Base-by-base conservation (phyloP, 148 eudicot species). In the Fagopyrum homotropicum region DNA sequence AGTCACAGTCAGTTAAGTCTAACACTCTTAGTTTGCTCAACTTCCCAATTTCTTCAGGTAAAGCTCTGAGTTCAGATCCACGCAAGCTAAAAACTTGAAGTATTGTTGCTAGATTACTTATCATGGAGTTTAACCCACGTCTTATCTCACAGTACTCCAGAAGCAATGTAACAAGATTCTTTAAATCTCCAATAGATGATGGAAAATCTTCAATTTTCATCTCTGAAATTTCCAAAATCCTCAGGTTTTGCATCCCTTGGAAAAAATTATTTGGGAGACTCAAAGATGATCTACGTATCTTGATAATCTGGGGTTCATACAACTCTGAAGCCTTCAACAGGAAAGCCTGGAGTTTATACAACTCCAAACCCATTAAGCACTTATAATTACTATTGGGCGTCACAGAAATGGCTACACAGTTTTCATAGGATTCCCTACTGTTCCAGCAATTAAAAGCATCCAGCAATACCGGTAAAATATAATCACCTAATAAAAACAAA, bases 31-130 rank as follows among this genome's bases (percentile, higher is more conserved):
- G 45, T 26, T 10, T 30, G 69, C 44, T 30, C 69, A 63, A 1
- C 0, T 30, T 63, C 9, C 68, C 68, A 29, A 61, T 26, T 61
- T 61, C 68, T 29, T 61, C 68, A 1, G 68, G 44, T 61, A 61
- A 4, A 9, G 6, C 4, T 61, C 11, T 9, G 30, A 61, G 2
- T 0, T 16, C 22, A 61, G 68, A 61, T 11, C 12, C 68, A 29
- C 68, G 68, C 43, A 61, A 29, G 68, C 68, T 61, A 29, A 61
- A 40, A 40, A 61, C 68, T 61, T 61, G 5, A 61, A 61, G 68
- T 11, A 35, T 2, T 35, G 2, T 61, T 9, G 43, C 43, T 61
- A 61, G 68, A 26, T 26, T 29, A 29, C 68, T 29, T 26, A 61
- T 61, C 9, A 14, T 29, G 0, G 68, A 61, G 11, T 9, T 26